Base-by-base conservation (phyloP, 2,329 filamentous ascomycete species). In the Calonectria pteridis region DNA sequence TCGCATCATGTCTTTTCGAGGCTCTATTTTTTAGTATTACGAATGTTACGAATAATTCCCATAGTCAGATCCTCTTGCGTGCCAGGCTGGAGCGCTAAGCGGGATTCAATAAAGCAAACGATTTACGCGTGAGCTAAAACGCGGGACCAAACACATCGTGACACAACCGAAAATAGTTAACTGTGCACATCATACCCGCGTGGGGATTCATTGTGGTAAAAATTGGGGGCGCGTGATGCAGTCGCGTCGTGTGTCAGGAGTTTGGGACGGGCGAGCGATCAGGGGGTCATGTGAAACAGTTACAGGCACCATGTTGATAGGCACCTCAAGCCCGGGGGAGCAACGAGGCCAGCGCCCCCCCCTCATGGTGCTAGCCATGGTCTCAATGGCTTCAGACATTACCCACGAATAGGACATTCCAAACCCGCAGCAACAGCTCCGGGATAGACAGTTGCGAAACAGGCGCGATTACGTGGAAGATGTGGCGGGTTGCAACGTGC, bases 241-340 rank as follows among this genome's bases (percentile, higher is more conserved):
- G 31, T 49, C 31, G 46, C 40, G 58, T 49, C 23, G 26, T 55
- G 58, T 64, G 26, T 40, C 35, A 62, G 49, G 62, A 10, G 35
- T 14, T 63, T 55, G 43, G 65, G 37, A 49, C 33, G 28, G 28
- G 50, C 35, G 67, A 59, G 31, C 40, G 35, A 51, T 23, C 28
- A 46, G 58, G 40, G 55, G 59, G 67, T 70, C 67, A 70, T 70
- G 67, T 70, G 67, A 70, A 70, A 58, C 67, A 46, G 33, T 16
- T 33, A 16, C 58, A 37, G 28, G 49, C 59, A 70, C 14, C 67
- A 64, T 23, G 49, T 70, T 64, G 37, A 35, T 50, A 18, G 33
- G 28, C 50, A 16, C 37, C 28, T 67, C 65, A 64, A 67, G 59
- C 50, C 18, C 14, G 37, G 51, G 50, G n/a, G 35, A 33, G 18